These are phyloP conservation scores for Zizania latifolia DNA, from an alignment of 176 grass and related monocot species.

Conservation along the genomic window DNA sequence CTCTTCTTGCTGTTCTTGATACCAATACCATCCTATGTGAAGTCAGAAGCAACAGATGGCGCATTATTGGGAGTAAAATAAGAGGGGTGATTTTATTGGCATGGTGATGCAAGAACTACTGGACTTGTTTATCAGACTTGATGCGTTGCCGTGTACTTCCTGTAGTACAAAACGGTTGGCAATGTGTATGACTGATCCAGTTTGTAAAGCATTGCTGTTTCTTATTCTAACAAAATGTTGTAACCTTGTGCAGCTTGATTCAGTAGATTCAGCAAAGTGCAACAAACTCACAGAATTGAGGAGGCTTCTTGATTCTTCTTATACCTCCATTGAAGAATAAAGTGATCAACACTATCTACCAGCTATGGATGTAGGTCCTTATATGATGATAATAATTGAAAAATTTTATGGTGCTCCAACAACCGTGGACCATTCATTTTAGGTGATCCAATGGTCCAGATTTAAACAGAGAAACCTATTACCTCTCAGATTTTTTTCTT, in stretches of 20 bases:
- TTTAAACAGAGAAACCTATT: no score
- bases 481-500: no score
- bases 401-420: no score
- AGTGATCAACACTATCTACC: no score
- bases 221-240: background rate
- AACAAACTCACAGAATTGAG: no score
- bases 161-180: constrained; percentile 12
- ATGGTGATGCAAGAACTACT: constrained; percentile 30
- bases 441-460: no score
- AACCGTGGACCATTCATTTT: no score
- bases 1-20: constrained; percentile 18
- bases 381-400: no score
- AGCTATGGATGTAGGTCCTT: no score
- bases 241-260: background rate
- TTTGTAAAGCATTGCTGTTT: background rate
- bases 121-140: constrained; percentile 20
- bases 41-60: constrained; percentile 35
- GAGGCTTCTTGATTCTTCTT: background rate
- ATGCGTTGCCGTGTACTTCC: constrained; percentile 9
- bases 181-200: background rate
- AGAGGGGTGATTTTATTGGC: constrained; percentile 6
- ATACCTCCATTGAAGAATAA: background rate
- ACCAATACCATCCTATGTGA: constrained; percentile 18
- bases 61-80: constrained; percentile 32
- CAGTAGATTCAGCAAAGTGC: background rate